A percentile compares a stretch with the other conserved stretches of the same genome.
Conservation (phyloP, 1,284 basidiomycete genomes). For the Ganoderma multipileum region DNA sequence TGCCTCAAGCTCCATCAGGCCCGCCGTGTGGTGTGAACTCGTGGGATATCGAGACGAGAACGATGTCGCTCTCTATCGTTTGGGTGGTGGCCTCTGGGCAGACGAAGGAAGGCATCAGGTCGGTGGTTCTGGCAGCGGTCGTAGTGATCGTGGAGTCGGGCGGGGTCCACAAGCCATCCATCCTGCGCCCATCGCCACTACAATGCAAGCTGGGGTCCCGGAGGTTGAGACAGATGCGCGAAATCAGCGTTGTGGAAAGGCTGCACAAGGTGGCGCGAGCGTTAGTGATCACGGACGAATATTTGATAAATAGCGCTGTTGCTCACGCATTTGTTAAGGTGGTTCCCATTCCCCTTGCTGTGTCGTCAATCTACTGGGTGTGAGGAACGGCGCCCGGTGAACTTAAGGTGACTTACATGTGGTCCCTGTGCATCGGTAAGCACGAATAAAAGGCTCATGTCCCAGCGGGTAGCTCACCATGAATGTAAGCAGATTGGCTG, state of each 20-base stretch:
- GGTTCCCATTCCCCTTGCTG: slow-evolving; percentile 20
- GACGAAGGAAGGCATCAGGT: not conserved
- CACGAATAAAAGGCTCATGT: not conserved
- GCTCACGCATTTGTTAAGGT: slow-evolving; percentile 36
- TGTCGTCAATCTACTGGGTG: slow-evolving; percentile 8
- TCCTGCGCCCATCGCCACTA: not conserved
- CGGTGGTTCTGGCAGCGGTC: not conserved
- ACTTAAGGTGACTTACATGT: not conserved
- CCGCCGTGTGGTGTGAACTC: not conserved
- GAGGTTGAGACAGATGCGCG: slow-evolving; percentile 25
- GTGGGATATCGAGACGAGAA: not conserved
- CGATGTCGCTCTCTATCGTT: not conserved
- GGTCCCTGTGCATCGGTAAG: slow-evolving; percentile 1
- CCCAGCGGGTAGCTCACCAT: slow-evolving; percentile 22
- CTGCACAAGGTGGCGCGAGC: not conserved
- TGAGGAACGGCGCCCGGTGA: not conserved
- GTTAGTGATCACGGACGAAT: not conserved
- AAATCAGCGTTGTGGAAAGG: slow-evolving; percentile 25
- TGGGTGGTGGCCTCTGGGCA: not conserved
- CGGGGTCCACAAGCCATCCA: not conserved
- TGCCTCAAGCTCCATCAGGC: not conserved
- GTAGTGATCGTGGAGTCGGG: not conserved
- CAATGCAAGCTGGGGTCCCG: slow-evolving; percentile 21
- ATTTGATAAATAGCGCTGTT: not conserved
- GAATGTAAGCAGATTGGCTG: slow-evolving; percentile 32